Evolutionary conservation across 2,329 filamentous ascomycete genomes (phyloP).

Genomic region (Cercospora zeina): DNA sequence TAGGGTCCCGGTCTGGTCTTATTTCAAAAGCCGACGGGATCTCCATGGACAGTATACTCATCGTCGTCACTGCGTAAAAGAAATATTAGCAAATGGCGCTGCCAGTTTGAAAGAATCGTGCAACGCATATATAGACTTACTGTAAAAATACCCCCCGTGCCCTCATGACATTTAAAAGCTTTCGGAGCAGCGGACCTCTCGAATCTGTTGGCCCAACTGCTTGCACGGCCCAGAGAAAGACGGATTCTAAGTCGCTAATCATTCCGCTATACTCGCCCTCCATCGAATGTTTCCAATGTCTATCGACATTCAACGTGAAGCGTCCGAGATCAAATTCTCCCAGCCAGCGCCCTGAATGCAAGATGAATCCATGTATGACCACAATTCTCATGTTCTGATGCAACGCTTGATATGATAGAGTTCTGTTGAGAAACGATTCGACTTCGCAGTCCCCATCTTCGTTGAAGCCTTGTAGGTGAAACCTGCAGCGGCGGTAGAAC

Average conservation of each 20-base stretch:
- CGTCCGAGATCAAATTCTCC: constrained; percentile 20
- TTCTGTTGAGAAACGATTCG: constrained; percentile 18
- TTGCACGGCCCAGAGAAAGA: constrained; percentile 12
- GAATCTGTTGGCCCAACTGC: constrained; percentile 14
- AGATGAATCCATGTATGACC: constrained; percentile 21
- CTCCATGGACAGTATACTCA: constrained; percentile 11
- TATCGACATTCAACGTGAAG: constrained; percentile 20
- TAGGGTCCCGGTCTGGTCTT: not conserved
- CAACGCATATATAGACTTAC: constrained; percentile 10
- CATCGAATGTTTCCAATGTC: constrained; percentile 23
- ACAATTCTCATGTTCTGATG: constrained; percentile 22
- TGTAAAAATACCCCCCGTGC: constrained; percentile 18
- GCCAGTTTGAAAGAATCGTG: not conserved
- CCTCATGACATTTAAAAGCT: constrained; percentile 18
- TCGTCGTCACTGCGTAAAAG: constrained; percentile 8
- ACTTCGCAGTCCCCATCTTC: constrained; percentile 22
- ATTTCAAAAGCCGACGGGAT: constrained; percentile 11
- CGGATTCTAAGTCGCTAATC: constrained; percentile 19
- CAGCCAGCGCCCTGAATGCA: constrained; percentile 19
- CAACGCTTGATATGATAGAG: constrained; percentile 16
- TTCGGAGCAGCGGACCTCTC: constrained; percentile 14
- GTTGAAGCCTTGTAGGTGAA: constrained; percentile 22
- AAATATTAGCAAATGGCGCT: not conserved
- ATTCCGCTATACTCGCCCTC: constrained; percentile 23
- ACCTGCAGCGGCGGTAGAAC: constrained; percentile 22